Evolutionary conservation across 371 early-diverging fungal species (phyloP), one percentile per base, ranked within the genome.

Genomic region (Mucor velutinosus): DNA sequence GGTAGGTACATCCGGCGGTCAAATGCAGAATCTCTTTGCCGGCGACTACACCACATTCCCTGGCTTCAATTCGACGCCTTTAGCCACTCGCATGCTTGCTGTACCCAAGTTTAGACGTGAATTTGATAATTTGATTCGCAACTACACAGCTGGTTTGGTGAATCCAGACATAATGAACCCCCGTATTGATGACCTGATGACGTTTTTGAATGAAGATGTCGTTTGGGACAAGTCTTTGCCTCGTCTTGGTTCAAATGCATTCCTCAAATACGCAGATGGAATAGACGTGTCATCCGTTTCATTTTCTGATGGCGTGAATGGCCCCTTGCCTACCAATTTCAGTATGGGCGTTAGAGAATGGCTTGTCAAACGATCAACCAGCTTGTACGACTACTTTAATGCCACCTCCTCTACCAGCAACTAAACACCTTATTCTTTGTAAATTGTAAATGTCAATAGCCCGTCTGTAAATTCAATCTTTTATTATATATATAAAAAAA

Each of bases 41-140:
- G 80, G 74, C 2, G 60, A 77, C 17, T 79, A 76, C 35, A 58
- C 56, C 0, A 30, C 65, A 15, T 79, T 62, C 49, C 68, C 65
- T 8, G 71, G 77, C 10, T 37, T 75, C 1, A 15, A 21, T 1
- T 23, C 29, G 1, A 60, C 70, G 5, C 80, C 80, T 37, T 59
- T 80, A 5, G 73, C 66, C 45, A 29, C 69, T 11, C 66, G 74
- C 3, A n/a, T 76, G 6, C 29, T 72, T 6, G 39, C 58, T 4
- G 60, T 71, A 7, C 71, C 76, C 1, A 25, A 64, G 25, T 77
- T 67, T 23, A 68, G 67, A 33, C 14, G 23, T 37, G 32, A 62
- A 1, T 66, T 71, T 14, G 66, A 76, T 19, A 33, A 55, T 0
- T 60, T 60, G 1, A 39, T 78, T 17, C 25, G 19, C 8, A 53